Evolutionary conservation across 2,329 filamentous ascomycete genomes (phyloP), one percentile per base, ranked within the genome.

Genomic region (Ophiostoma quercus): DNA sequence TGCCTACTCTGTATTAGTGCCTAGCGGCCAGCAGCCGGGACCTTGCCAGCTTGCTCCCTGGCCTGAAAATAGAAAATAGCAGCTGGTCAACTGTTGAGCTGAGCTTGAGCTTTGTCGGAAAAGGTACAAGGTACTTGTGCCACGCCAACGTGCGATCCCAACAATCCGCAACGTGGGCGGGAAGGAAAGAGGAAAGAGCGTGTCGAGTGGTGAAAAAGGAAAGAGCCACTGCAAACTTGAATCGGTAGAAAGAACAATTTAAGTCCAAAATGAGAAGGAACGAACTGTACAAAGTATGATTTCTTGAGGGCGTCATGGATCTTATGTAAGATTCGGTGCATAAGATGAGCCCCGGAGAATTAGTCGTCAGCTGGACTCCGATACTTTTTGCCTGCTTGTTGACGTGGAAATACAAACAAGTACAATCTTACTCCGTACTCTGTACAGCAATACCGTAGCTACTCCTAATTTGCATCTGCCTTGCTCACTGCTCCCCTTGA

Each of bases 161-260:
- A 66, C 63, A 66, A 66, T 41, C 63, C 34, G n/a, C 62, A 25
- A 57, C 51, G 51, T 57, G 51, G 47, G 60, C n/a, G n/a, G 19
- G 34, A 34, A 34, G 34, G 3, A 34, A 5, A 65, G 39, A 39
- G 32, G 62, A 32, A 16, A 57, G 62, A 37, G 37, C 2, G 41
- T 16, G 41, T 7, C 8, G 39, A 39, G 7, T 37, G 37, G 8
- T 3, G 7, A 65, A 3, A 14, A 39, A 65, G 19, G 34, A 65
- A 65, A 47, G 43, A n/a, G 16, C 43, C 16, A 47, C 16, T 16
- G 19, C 43, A 8, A 16, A 5, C 41, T 5, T 8, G 19, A n/a
- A 2, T 25, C 1, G 8, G 2, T 12, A 16, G 14, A 63, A 32
- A 63, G 4, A 60, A 12, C 22, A 22, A 6, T 1, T 34, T 3